These are phyloP conservation scores for Trichophaea hybrida DNA, from an alignment of 2,329 filamentous ascomycete species.

Conservation along the genomic window DNA sequence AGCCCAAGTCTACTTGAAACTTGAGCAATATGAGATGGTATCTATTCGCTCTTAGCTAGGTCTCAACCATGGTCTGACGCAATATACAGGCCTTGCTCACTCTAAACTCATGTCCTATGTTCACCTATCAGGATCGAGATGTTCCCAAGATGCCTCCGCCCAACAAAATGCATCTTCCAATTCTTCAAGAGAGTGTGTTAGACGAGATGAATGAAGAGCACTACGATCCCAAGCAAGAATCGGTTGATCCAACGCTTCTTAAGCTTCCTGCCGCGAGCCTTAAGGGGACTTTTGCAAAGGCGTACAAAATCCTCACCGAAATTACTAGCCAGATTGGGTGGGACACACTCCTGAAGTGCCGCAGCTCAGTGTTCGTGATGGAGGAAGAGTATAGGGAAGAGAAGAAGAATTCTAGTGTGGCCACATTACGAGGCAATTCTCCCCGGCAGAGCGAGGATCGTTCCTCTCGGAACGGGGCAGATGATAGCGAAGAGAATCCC, in stretches of 20 bases:
- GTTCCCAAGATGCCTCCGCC: slow-evolving; percentile 88
- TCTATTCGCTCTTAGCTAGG: background rate
- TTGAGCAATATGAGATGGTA: slow-evolving; percentile 77
- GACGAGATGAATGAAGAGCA: slow-evolving; percentile 88
- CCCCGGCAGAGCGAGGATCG: slow-evolving; percentile 31
- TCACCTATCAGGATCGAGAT: slow-evolving; percentile 98
- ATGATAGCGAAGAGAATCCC: slow-evolving; percentile 29
- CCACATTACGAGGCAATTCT: slow-evolving; percentile 36
- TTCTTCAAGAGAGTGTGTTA: slow-evolving; percentile 72
- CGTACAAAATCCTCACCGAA: slow-evolving; percentile 85
- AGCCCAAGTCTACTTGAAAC: slow-evolving; percentile 80
- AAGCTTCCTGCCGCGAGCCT: slow-evolving; percentile 79
- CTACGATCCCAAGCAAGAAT: slow-evolving; percentile 29
- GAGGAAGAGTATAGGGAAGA: slow-evolving; percentile 95
- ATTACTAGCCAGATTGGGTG: slow-evolving; percentile 95
- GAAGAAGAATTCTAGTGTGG: slow-evolving; percentile 43
- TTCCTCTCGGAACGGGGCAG: slow-evolving; percentile 32
- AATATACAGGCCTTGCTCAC: slow-evolving; percentile 61
- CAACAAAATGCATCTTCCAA: slow-evolving; percentile 71
- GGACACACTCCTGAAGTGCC: slow-evolving; percentile 87
- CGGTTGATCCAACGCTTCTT: slow-evolving; percentile 72
- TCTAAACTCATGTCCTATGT: slow-evolving; percentile 98
- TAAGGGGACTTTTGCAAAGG: slow-evolving; percentile 88
- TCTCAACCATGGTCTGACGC: background rate
- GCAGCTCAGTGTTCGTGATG: slow-evolving; percentile 98